A percentile compares a stretch with the other conserved stretches of the same genome.
These are phyloP conservation scores for Ambrosia hybrid DNA, from an alignment of 140 eudicot species.

Conservation along the genomic window DNA sequence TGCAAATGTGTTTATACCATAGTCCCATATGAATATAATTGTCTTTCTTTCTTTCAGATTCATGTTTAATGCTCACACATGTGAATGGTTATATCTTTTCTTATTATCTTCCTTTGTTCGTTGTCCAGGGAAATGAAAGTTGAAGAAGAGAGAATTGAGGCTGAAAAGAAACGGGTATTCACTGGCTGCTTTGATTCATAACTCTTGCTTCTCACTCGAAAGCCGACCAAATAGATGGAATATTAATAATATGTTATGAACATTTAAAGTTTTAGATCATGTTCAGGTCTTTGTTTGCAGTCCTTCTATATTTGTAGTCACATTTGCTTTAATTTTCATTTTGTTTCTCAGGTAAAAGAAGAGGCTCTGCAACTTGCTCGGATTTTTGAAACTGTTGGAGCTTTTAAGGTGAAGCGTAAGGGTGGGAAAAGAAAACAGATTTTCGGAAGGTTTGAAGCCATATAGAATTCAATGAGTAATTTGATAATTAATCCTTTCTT, in stretches of 20 bases:
- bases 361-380: constrained; percentile 92
- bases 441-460: constrained; percentile 70
- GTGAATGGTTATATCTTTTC: neutral
- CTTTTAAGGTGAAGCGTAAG: constrained; percentile 94
- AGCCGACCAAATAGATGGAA: neutral
- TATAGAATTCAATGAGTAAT: neutral
- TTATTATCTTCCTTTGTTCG: constrained; percentile 18
- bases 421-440: constrained; percentile 93
- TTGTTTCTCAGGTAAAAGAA: constrained; percentile 64
- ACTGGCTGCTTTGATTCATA: constrained; percentile 10
- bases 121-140: constrained; percentile 93
- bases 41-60: too few species aligned
- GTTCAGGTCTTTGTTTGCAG: neutral
- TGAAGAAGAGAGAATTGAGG: constrained; percentile 96
- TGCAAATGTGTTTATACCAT: too few species aligned
- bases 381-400: constrained; percentile 89
- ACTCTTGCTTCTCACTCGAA: neutral
- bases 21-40: neutral
- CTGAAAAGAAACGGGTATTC: constrained; percentile 83
- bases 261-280: neutral
- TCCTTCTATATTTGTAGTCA: neutral
- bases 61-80: neutral
- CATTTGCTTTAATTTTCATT: neutral
- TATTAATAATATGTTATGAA: neutral
- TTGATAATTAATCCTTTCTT: neutral